Evolutionary conservation across 2,329 filamentous ascomycete species (phyloP).

Genomic region (Moelleriella libera): DNA sequence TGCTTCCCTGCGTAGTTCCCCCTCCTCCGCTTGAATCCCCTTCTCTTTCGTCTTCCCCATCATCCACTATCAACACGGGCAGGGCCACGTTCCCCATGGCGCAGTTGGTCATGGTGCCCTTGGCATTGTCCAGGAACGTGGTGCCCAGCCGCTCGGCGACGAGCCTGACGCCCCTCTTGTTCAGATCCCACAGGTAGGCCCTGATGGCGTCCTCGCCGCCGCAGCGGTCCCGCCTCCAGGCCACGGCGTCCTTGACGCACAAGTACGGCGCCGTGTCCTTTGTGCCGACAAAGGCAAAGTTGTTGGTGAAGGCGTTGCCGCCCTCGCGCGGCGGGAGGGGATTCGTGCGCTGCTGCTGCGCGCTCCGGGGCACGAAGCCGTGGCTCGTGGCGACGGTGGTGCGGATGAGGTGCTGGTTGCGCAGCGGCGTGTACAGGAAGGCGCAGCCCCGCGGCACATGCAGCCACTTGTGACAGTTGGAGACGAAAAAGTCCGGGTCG

Average conservation of each 20-base stretch:
- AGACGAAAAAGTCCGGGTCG: slow-evolving; percentile 75
- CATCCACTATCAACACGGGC: slow-evolving; percentile 35
- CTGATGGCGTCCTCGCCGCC: slow-evolving; percentile 62
- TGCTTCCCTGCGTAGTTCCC: slow-evolving; percentile 8
- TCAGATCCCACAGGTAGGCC: slow-evolving; percentile 47
- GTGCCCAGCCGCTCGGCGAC: slow-evolving; percentile 55
- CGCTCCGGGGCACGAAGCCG: slow-evolving; percentile 44
- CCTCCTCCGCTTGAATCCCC: too few species aligned
- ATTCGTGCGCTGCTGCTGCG: slow-evolving; percentile 13
- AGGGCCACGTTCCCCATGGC: slow-evolving; percentile 60
- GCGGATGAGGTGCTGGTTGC: slow-evolving; percentile 63
- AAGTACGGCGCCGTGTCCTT: slow-evolving; percentile 59
- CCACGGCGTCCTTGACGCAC: slow-evolving; percentile 56
- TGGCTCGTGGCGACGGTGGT: slow-evolving; percentile 69
- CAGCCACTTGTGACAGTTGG: slow-evolving; percentile 88
- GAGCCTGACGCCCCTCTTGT: slow-evolving; percentile 44
- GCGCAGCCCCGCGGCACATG: slow-evolving; percentile 68
- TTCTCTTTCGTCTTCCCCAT: too few species aligned
- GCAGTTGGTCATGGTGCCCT: slow-evolving; percentile 48
- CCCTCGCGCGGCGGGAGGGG: slow-evolving; percentile 33
- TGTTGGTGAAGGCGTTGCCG: slow-evolving; percentile 42
- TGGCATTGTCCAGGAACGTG: slow-evolving; percentile 52
- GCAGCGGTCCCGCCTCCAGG: slow-evolving; percentile 53
- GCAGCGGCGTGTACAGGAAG: slow-evolving; percentile 61
- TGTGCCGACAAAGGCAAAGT: slow-evolving; percentile 69